Conservation (phyloP, 768 basidiomycete species). For the Hygrocybe punicea region DNA sequence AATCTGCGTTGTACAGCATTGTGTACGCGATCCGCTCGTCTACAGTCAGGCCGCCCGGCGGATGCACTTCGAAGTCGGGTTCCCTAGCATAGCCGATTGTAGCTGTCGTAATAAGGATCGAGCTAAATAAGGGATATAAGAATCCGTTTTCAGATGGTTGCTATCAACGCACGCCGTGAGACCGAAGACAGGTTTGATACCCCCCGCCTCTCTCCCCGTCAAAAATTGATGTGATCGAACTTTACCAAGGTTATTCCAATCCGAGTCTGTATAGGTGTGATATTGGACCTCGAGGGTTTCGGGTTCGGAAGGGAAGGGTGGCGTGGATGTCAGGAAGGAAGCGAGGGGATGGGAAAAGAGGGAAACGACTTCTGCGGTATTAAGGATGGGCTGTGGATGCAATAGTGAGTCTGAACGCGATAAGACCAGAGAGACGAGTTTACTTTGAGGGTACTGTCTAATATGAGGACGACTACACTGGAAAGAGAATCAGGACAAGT, state of each 20-base stretch:
- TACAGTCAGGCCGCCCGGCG: conserved; percentile 33
- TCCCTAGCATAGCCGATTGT: conserved; percentile 43
- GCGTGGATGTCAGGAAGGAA: conserved; percentile 61
- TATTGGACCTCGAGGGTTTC: conserved; percentile 58
- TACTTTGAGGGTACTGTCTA: conserved; percentile 73
- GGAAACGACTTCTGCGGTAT: conserved; percentile 70
- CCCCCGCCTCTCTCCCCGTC: conserved; percentile 80
- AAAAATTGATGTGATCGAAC: conserved; percentile 74
- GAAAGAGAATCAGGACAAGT: not conserved
- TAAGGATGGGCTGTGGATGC: conserved; percentile 65
- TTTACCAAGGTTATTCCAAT: conserved; percentile 42
- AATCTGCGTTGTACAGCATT: conserved; percentile 21
- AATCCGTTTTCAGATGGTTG: too few relatives aligned
- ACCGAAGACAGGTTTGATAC: conserved; percentile 86
- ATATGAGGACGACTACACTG: conserved; percentile 82
- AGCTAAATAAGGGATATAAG: conserved; percentile 29
- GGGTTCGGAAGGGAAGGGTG: conserved; percentile 55
- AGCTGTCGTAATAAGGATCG: conserved; percentile 46
- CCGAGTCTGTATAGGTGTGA: conserved; percentile 59
- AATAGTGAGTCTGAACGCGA: not conserved
- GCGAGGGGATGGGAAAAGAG: conserved; percentile 84
- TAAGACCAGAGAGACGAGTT: conserved; percentile 8
- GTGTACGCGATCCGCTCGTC: conserved; percentile 46
- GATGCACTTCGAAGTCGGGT: conserved; percentile 44
- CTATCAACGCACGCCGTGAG: conserved; percentile 87